phyloP scores from a whole-genome alignment of 768 basidiomycete species.

The Amanita rimosa region DNA sequence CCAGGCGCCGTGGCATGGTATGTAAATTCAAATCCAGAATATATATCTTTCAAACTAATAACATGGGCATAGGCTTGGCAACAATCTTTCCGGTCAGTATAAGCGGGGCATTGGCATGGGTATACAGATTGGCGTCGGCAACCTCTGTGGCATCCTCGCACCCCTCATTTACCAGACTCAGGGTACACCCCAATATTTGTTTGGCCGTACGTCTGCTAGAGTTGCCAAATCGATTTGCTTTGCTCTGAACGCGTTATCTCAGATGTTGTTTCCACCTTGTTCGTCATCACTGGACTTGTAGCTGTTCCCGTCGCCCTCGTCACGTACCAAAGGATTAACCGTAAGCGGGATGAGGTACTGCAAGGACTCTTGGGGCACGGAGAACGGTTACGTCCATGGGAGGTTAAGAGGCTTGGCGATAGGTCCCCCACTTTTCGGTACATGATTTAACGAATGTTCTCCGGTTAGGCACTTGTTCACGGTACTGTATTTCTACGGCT shows the following conservation, averaged over 20 bases:
- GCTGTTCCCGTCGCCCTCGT: slow-evolving; percentile 35
- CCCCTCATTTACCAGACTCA: slow-evolving; percentile 47
- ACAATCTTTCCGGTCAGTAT: slow-evolving; percentile 58
- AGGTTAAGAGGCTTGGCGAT: slow-evolving; percentile 39
- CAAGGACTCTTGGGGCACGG: slow-evolving; percentile 19
- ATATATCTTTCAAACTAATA: neutral
- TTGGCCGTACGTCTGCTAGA: slow-evolving; percentile 41
- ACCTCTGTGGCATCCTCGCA: slow-evolving; percentile 55
- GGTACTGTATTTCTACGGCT: too few species aligned
- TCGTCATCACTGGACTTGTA: slow-evolving; percentile 45
- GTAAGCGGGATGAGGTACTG: slow-evolving; percentile 29
- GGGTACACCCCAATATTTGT: slow-evolving; percentile 47
- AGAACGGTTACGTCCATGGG: slow-evolving; percentile 21
- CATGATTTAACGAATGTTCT: slow-evolving; percentile 17
- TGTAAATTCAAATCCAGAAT: slow-evolving; percentile 5
- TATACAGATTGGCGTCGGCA: slow-evolving; percentile 54
- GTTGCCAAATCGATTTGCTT: too few species aligned
- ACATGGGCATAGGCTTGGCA: slow-evolving; percentile 38
- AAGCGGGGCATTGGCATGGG: slow-evolving; percentile 65
- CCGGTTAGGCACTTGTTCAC: too few species aligned
- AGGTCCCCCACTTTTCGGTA: slow-evolving; percentile 56
- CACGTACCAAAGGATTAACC: slow-evolving; percentile 45
- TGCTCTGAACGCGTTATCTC: too few species aligned
- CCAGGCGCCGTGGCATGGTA: slow-evolving; percentile 57
- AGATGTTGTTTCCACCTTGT: slow-evolving; percentile 18